Evolutionary conservation across 83 land plant species (phyloP), one percentile per base, ranked within the genome.

Genomic region (Picea abies): DNA sequence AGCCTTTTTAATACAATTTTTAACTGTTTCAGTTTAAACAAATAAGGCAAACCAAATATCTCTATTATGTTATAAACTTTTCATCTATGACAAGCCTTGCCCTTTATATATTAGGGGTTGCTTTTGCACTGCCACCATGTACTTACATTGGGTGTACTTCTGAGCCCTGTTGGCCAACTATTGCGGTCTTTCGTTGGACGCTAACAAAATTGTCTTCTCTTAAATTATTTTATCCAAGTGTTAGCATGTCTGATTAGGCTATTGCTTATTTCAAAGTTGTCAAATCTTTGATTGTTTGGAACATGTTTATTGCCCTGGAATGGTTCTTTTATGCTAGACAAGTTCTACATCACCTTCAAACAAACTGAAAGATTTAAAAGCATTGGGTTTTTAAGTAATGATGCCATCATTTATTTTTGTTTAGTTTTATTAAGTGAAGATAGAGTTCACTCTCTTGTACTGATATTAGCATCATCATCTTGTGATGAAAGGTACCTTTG

Each of bases 401-500:
- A 70, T 1, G 75, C 6, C 22, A 47, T 73, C 22, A 47, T 73
- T 49, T n/a, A 15, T n/a, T 22, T 47, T 73, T 47, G 56, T 52
- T n/a, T 73, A 11, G 47, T 73, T n/a, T 73, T 3, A 73, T 47
- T n/a, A 41, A 47, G 56, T 73, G 47, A 73, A 73, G 44, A 22
- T 47, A n/a, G 4, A 44, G 77, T 44, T 73, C 60, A 11, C 5
- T 41, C 11, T 25, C 11, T 73, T 20, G 29, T 73, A 52, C 77
- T 73, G 44, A 73, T 52, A 11, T 44, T 47, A 10, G 25, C 26
- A 17, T 72, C 56, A 52, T 52, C 14, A 1, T 41, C 58, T 76
- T 56, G 20, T 16, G 29, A 79, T 85, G 80, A 78, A 49, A 96
- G 98, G 97, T 96, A 37, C 93, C 95, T 11, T 68, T 90, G 60